Base-by-base conservation (phyloP, 768 basidiomycete genomes). In the Amanita pseudoporphyria region DNA sequence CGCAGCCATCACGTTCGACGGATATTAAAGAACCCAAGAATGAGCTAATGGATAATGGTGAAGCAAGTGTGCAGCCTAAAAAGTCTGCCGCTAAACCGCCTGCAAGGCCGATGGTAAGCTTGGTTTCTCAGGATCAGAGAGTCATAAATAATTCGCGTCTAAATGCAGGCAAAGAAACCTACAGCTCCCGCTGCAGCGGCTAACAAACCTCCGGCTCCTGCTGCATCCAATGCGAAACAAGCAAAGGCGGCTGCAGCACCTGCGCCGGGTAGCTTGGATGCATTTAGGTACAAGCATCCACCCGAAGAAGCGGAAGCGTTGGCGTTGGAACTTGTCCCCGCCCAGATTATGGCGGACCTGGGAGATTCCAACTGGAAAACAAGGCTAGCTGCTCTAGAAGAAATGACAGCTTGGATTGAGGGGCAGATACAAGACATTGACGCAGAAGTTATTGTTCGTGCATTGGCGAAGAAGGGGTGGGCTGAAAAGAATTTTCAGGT, bases 401-500 rank as follows among this genome's bases (percentile, higher is more conserved):
- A 87, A 61, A 76, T 98, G 81, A 71, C 76, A 1, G 65, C 70
- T 4, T 98, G 96, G 95, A 67, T 92, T 4, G 83, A 91, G 52
- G 76, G 72, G 1, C 73, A 76, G 24, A 74, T 81, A 10, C 72
- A 77, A 30, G 70, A 73, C 0, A 67, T 88, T 1, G 95, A 99
- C 56, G 81, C 85, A 10, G 96, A 99, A 64, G 80, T 99, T 4
- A 59, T 99, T 32, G 79, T 97, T 16, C 76, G 95, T 21, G 83
- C 87, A 56, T 67, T 98, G 52, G 83, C 79, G 3, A 98, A 95
- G 72, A 91, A 88, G 55, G 92, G 94, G 2, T 97, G 92, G 93
- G 78, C 74, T n/a, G 96, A 99, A 69, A 98, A 96, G 73, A 99
- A 98, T 60, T 99, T 99, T 57, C 95, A 99, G 71, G 94, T 87